phyloP scores from a whole-genome alignment of 1,284 basidiomycete species.

The Wolfiporia cocos region DNA sequence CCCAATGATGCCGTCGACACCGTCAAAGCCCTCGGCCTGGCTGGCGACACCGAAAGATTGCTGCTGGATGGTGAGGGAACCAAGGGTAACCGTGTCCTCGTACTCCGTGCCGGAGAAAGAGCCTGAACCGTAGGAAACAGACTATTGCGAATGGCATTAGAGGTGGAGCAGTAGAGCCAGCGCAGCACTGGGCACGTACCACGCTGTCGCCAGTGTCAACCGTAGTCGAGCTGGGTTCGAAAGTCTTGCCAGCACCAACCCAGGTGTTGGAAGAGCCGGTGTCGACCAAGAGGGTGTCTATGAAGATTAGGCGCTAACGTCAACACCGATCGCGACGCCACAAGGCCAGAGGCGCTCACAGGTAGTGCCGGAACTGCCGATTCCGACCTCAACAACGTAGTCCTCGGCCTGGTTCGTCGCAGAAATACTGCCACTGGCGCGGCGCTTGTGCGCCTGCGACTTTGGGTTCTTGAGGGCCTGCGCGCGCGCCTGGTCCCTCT shows the following conservation, averaged over 20 bases:
- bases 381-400: slow-evolving; percentile 26
- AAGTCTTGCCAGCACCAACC: slow-evolving; percentile 49
- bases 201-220: slow-evolving; percentile 24
- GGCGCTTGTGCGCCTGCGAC: slow-evolving; percentile 12
- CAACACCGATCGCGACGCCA: not conserved
- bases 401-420: slow-evolving; percentile 34
- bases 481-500: slow-evolving; percentile 21
- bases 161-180: too few relatives aligned
- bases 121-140: slow-evolving; percentile 47
- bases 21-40: slow-evolving; percentile 29
- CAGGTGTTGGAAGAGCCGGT: slow-evolving; percentile 54
- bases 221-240: slow-evolving; percentile 44
- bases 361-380: slow-evolving; percentile 28
- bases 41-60: slow-evolving; percentile 59
- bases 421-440: slow-evolving; percentile 18
- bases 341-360: slow-evolving; percentile 19
- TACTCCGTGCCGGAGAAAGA: slow-evolving; percentile 43
- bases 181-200: slow-evolving; percentile 29
- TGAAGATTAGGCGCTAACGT: not conserved
- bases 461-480: slow-evolving; percentile 13
- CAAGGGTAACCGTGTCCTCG: slow-evolving; percentile 35
- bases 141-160: slow-evolving; percentile 24
- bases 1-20: slow-evolving; percentile 51
- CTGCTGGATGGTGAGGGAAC: slow-evolving; percentile 23
- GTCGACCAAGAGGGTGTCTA: slow-evolving; percentile 26